Percentiles rank a stretch among this genome's conserved stretches.
These are phyloP conservation scores for Tricladium varicosporioides DNA, from an alignment of 2,329 filamentous ascomycete genomes.

Conservation along the genomic window DNA sequence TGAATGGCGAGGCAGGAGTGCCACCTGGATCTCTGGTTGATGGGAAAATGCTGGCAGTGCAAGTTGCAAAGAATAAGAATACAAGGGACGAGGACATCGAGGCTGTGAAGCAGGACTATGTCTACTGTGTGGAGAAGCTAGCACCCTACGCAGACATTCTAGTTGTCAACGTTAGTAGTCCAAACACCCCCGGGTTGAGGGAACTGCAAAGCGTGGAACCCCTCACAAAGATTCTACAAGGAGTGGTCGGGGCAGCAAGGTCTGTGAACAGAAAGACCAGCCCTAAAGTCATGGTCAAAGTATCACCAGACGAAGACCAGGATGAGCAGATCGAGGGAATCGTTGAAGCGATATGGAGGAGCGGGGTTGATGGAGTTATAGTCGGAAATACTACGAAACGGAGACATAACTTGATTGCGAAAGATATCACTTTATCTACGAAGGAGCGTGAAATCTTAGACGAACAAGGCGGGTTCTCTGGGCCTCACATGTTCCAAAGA, in stretches of 20 bases:
- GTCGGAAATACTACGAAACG: conserved; percentile 96
- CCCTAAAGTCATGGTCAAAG: conserved; percentile 93
- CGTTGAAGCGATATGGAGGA: conserved; percentile 76
- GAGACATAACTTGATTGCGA: conserved; percentile 67
- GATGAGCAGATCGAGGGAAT: conserved; percentile 84
- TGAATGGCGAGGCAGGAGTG: conserved; percentile 74
- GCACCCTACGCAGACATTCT: conserved; percentile 90
- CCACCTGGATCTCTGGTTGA: conserved; percentile 76
- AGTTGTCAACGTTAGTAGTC: conserved; percentile 97
- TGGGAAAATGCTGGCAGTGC: conserved; percentile 81
- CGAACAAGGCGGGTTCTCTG: conserved; percentile 86
- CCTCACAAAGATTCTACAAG: conserved; percentile 73
- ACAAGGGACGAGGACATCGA: conserved; percentile 83
- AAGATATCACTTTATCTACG: conserved; percentile 60
- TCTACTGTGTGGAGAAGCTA: conserved; percentile 81
- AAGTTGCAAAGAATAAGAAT: conserved; percentile 95
- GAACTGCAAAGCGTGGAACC: conserved; percentile 83
- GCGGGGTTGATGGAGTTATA: conserved; percentile 91
- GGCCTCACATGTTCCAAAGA: conserved; percentile 81
- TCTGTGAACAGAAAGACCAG: conserved; percentile 67
- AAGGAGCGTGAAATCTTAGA: conserved; percentile 66
- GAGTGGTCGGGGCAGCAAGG: conserved; percentile 78
- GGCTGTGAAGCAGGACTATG: conserved; percentile 78
- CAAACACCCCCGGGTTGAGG: conserved; percentile 89
- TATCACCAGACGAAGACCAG: conserved; percentile 91